Conservation (phyloP, 345 rosid species). For the Corchorus olitorius region DNA sequence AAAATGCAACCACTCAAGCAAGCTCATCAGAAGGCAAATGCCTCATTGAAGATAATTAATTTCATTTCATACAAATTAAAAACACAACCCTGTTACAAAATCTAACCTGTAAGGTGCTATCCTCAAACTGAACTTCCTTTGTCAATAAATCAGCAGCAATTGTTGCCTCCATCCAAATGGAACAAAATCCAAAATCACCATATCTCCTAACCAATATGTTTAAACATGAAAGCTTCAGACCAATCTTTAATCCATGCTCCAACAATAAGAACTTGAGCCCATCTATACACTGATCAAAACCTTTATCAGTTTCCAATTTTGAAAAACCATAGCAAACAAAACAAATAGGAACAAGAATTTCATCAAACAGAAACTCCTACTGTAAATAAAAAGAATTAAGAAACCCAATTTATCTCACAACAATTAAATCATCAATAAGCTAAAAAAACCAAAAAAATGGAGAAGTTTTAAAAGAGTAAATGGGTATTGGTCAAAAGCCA, state of each 20-base stretch:
- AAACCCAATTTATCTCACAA: conserved; percentile 17
- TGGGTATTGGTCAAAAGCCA: conserved; percentile 45
- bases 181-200: background rate
- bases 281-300: conserved; percentile 26
- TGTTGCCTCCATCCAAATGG: conserved; percentile 54
- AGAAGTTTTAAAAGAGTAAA: conserved; percentile 9
- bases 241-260: conserved; percentile 19
- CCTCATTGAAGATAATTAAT: too few relatives aligned
- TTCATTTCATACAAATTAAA: too few relatives aligned
- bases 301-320: conserved; percentile 29
- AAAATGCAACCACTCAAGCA: too few relatives aligned
- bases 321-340: conserved; percentile 35
- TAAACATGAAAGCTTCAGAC: conserved; percentile 24
- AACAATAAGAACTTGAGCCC: conserved; percentile 24
- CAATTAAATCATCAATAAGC: background rate
- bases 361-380: conserved; percentile 21
- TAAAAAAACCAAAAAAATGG: background rate
- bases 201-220: conserved; percentile 20
- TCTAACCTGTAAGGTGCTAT: too few relatives aligned
- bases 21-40: too few relatives aligned
- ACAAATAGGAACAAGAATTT: too few relatives aligned
- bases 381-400: background rate
- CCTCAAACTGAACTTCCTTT: too few relatives aligned
- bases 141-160: too few relatives aligned
- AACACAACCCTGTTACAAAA: too few relatives aligned